Percentiles rank a stretch among this genome's conserved stretches.
Conservation (phyloP, 305 asterid species). For the Rubia balearica region DNA sequence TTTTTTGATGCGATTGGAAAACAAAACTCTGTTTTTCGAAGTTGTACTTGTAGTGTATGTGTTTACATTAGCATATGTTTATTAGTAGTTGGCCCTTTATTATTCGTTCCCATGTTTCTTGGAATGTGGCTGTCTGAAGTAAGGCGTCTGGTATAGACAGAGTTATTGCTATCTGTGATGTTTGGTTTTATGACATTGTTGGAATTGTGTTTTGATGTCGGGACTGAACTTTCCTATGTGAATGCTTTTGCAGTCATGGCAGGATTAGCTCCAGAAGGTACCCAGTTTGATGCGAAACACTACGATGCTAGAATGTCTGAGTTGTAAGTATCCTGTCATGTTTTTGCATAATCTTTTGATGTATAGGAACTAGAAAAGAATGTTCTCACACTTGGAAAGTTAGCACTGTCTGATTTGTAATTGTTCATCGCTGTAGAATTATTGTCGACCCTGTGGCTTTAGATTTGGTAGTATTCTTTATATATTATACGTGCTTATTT, state of each 20-base stretch:
- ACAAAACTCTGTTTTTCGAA: too few relatives aligned
- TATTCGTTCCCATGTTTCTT: too few relatives aligned
- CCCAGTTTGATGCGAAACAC: background rate
- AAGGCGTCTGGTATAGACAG: background rate
- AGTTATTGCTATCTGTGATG: background rate
- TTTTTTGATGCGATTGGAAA: too few relatives aligned
- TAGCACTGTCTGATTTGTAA: too few relatives aligned
- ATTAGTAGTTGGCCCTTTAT: too few relatives aligned
- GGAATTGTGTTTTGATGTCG: background rate
- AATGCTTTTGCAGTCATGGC: background rate
- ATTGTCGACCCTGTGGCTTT: too few relatives aligned
- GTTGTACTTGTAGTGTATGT: too few relatives aligned
- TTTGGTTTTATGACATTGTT: background rate
- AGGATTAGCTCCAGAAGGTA: conserved; percentile 2
- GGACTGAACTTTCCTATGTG: background rate
- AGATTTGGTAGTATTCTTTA: background rate
- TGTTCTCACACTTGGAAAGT: too few relatives aligned
- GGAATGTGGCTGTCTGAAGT: background rate
- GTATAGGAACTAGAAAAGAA: background rate
- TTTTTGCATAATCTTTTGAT: background rate
- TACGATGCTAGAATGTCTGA: background rate
- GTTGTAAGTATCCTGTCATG: background rate
- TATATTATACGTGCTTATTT: background rate
- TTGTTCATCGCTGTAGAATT: too few relatives aligned
- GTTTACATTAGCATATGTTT: too few relatives aligned